Conservation (phyloP, 768 basidiomycete species). For the Calvatia gigantea region DNA sequence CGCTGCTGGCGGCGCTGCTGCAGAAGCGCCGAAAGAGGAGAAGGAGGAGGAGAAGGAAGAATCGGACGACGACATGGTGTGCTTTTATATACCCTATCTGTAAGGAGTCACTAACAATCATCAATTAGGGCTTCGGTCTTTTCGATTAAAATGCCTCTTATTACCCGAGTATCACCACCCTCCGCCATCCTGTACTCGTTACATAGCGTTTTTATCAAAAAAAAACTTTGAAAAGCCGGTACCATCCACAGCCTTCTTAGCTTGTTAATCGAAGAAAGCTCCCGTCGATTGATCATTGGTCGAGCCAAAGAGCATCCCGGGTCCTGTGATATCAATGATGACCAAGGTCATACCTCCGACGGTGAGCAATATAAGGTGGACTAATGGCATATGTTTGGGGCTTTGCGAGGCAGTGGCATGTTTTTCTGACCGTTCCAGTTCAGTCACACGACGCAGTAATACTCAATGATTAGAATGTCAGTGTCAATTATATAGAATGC, state of each 20-base stretch:
- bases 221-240: constrained; percentile 13
- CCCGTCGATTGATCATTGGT: no score
- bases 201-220: constrained; percentile 15
- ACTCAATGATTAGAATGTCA: no score
- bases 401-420: no score
- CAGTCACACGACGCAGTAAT: no score
- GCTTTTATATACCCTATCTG: constrained; percentile 20
- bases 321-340: no score
- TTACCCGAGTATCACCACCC: constrained; percentile 5
- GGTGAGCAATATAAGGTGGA: no score
- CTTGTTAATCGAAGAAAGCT: no score
- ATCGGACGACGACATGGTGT: constrained; percentile 86
- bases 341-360: no score
- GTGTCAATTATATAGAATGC: no score
- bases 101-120: neutral
- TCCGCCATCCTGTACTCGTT: constrained; percentile 14
- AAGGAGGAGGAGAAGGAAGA: constrained; percentile 67
- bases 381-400: no score
- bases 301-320: no score
- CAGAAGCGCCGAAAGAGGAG: constrained; percentile 80
- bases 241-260: neutral
- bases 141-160: constrained; percentile 67
- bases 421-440: no score
- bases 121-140: constrained; percentile 83
- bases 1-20: constrained; percentile 61